These are phyloP conservation scores for Cordyceps cateniannulata DNA, from an alignment of 2,329 filamentous ascomycete species.

Conservation along the genomic window DNA sequence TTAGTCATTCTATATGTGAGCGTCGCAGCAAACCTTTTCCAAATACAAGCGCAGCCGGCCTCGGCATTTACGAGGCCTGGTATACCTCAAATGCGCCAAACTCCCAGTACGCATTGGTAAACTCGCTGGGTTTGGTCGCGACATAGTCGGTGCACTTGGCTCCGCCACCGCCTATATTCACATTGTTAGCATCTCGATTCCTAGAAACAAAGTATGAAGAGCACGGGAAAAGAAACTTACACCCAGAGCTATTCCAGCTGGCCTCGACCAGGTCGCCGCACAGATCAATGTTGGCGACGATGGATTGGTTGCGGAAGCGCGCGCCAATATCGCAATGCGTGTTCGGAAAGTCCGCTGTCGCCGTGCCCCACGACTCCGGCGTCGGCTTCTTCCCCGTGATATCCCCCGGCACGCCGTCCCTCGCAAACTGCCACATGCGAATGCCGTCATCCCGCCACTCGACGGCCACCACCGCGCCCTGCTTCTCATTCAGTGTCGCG, in stretches of 20 bases:
- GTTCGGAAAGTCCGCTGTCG: slow-evolving; percentile 58
- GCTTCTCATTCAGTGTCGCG: slow-evolving; percentile 41
- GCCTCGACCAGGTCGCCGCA: slow-evolving; percentile 51
- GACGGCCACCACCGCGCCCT: slow-evolving; percentile 54
- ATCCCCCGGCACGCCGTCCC: slow-evolving; percentile 42
- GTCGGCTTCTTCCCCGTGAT: slow-evolving; percentile 47
- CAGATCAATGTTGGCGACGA: slow-evolving; percentile 59
- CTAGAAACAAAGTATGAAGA: not conserved
- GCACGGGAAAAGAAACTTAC: slow-evolving; percentile 22
- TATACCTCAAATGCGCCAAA: slow-evolving; percentile 57
- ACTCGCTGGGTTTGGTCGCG: slow-evolving; percentile 48
- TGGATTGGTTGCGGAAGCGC: slow-evolving; percentile 60
- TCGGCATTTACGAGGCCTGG: slow-evolving; percentile 22
- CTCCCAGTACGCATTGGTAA: slow-evolving; percentile 58
- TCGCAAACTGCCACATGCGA: slow-evolving; percentile 54
- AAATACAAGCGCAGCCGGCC: not conserved
- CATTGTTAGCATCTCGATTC: slow-evolving; percentile 17
- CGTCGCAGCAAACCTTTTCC: not conserved
- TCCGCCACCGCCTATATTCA: slow-evolving; percentile 39
- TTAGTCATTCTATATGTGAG: not conserved
- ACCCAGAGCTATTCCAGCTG: slow-evolving; percentile 39
- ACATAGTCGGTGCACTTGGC: slow-evolving; percentile 52
- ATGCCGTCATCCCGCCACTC: slow-evolving; percentile 57
- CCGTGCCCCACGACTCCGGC: slow-evolving; percentile 54
- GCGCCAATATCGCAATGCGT: slow-evolving; percentile 53